Evolutionary conservation across 768 basidiomycete species (phyloP).

Genomic region (Tephrocybe sp.): DNA sequence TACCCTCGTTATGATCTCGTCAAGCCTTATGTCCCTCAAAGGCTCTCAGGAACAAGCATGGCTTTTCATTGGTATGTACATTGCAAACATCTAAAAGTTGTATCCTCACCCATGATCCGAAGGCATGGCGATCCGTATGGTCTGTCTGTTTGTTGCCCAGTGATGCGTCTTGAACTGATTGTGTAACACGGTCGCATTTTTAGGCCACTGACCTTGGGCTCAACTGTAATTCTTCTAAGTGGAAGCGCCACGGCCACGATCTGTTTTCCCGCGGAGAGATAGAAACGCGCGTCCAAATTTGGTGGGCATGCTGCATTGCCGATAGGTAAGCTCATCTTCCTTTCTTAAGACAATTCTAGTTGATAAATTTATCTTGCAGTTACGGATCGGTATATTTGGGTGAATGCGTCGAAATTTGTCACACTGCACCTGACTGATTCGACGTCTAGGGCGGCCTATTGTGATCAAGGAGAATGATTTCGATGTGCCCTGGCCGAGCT

Average conservation of each 20-base stretch:
- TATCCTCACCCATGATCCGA: constrained; percentile 1
- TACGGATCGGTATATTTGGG: constrained; percentile 78
- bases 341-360: background rate
- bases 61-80: constrained; percentile 71
- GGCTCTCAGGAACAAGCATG: constrained; percentile 83
- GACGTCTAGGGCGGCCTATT: constrained; percentile 56
- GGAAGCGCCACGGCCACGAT: constrained; percentile 62
- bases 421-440: constrained; percentile 10
- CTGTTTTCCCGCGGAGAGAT: constrained; percentile 68
- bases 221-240: constrained; percentile 75
- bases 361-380: constrained; percentile 31
- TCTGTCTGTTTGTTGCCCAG: constrained; percentile 23
- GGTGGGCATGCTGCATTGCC: constrained; percentile 74
- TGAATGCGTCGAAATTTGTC: constrained; percentile 22
- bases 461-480: constrained; percentile 70
- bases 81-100: constrained; percentile 1
- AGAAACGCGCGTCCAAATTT: constrained; percentile 72
- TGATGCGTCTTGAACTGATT: too few relatives aligned
- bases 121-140: constrained; percentile 80
- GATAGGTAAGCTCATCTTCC: constrained; percentile 55
- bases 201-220: constrained; percentile 82
- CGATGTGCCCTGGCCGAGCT: constrained; percentile 61
- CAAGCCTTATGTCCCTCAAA: constrained; percentile 14
- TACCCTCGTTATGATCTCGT: background rate
- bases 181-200: too few relatives aligned